These are phyloP conservation scores for Rhizopogon sp. DNA, from an alignment of 768 basidiomycete genomes.

Conservation along the genomic window DNA sequence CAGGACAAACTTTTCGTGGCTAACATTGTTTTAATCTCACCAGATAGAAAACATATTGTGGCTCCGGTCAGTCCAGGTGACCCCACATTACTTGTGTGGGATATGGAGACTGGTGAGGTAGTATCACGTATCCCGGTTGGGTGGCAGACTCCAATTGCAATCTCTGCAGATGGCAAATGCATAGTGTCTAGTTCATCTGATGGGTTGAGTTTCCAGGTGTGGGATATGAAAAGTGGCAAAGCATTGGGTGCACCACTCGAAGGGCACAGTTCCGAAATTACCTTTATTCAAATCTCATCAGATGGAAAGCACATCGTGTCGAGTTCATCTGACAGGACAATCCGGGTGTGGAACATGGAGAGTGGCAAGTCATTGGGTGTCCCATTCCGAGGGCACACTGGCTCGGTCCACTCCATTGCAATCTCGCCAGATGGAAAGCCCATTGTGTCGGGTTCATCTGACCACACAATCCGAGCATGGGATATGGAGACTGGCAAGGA, in stretches of 20 bases:
- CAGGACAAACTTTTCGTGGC: too few relatives aligned
- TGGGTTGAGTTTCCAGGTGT: conserved; percentile 2
- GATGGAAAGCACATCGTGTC: neutral
- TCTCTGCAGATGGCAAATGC: conserved; percentile 4
- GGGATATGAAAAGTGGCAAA: conserved; percentile 5
- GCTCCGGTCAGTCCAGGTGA: too few relatives aligned
- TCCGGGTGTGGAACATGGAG: conserved; percentile 1
- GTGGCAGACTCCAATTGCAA: neutral
- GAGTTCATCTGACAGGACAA: neutral
- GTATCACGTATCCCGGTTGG: too few relatives aligned
- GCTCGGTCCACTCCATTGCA: too few relatives aligned
- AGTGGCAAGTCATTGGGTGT: neutral
- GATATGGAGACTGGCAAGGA: too few relatives aligned
- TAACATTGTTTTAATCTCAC: too few relatives aligned
- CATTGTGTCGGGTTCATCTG: too few relatives aligned
- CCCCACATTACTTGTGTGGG: too few relatives aligned
- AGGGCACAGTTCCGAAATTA: neutral
- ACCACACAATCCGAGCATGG: too few relatives aligned
- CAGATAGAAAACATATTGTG: too few relatives aligned
- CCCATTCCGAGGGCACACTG: too few relatives aligned
- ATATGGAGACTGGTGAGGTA: neutral
- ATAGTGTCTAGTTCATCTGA: conserved; percentile 1
- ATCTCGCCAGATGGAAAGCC: too few relatives aligned
- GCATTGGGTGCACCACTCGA: neutral
- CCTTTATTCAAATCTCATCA: neutral